Evolutionary conservation across 257 asterid genomes (phyloP).

Genomic region (Plectranthus barbatus): DNA sequence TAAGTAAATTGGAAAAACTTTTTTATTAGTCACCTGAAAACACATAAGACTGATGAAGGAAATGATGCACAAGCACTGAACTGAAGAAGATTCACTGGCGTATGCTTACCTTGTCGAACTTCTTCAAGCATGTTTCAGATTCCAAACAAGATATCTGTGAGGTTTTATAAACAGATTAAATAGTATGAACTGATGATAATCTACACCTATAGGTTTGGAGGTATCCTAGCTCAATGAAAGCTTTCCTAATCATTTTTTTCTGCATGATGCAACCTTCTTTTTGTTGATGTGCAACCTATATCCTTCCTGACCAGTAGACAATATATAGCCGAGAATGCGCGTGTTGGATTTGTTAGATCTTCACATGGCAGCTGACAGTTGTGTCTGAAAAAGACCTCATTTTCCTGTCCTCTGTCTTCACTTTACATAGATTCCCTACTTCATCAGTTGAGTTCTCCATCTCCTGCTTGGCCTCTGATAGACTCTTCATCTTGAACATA

Average conservation of each 20-base stretch:
- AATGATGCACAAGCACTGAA: neutral
- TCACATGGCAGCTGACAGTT: constrained; percentile 43
- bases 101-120: constrained; percentile 80
- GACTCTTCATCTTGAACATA: constrained; percentile 56
- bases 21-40: constrained; percentile 76
- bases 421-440: constrained; percentile 26
- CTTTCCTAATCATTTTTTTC: constrained; percentile 90
- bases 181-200: neutral
- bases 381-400: constrained; percentile 36
- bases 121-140: constrained; percentile 91
- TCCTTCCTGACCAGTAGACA: constrained; percentile 47
- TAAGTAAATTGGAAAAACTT: constrained; percentile 81
- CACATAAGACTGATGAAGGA: constrained; percentile 9
- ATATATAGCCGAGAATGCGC: constrained; percentile 67
- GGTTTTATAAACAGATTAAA: neutral
- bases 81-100: neutral
- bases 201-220: constrained; percentile 74
- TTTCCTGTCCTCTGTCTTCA: constrained; percentile 34
- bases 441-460: constrained; percentile 31
- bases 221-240: constrained; percentile 76
- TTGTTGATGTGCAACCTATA: constrained; percentile 49
- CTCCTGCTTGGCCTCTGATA: constrained; percentile 33
- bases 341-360: constrained; percentile 64
- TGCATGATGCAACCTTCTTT: constrained; percentile 66
- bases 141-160: constrained; percentile 18